Conservation (phyloP, 345 rosid species). For the Camelina neglecta region DNA sequence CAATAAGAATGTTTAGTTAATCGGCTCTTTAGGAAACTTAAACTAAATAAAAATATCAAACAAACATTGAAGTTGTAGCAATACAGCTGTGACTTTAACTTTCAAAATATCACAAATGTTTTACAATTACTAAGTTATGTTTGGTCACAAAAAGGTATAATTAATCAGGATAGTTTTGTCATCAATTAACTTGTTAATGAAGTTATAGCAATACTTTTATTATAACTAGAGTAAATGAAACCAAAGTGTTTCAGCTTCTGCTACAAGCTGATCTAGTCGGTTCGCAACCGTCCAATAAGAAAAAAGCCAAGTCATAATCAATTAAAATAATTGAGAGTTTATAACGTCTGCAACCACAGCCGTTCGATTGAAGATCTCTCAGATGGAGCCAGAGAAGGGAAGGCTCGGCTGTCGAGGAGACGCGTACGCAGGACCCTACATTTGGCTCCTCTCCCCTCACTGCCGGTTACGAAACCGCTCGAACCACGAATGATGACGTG, state of each 20-base stretch:
- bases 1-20: neutral
- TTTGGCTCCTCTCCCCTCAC: neutral
- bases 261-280: conserved; percentile 16
- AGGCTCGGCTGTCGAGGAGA: conserved; percentile 34
- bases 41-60: too few species aligned
- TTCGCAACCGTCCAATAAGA: conserved; percentile 4
- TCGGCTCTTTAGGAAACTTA: neutral
- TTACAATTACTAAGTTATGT: neutral
- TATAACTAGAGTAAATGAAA: neutral
- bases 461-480: conserved; percentile 43
- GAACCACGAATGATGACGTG: conserved; percentile 37
- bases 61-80: too few species aligned
- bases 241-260: conserved; percentile 6
- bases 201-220: neutral
- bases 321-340: conserved; percentile 16
- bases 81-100: neutral
- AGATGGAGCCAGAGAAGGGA: conserved; percentile 22
- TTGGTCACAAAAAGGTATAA: neutral
- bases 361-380: conserved; percentile 15
- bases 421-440: conserved; percentile 29
- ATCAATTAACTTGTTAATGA: neutral
- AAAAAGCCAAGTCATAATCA: conserved; percentile 8
- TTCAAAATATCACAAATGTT: neutral
- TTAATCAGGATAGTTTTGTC: neutral
- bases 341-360: conserved; percentile 34